Evolutionary conservation across 768 basidiomycete genomes (phyloP).

Genomic region (Rhizopogon vesiculosus): DNA sequence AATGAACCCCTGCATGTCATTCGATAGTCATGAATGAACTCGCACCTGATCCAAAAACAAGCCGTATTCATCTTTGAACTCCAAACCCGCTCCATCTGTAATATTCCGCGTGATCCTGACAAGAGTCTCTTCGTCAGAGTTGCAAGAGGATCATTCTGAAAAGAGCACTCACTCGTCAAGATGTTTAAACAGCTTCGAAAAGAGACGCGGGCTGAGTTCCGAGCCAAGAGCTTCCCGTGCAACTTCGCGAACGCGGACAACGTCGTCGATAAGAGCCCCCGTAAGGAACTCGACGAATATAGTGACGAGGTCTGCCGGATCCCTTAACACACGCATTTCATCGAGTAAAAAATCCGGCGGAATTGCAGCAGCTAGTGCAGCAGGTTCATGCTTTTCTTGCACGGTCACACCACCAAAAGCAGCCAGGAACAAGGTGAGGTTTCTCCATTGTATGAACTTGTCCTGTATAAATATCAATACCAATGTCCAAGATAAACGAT

Average conservation of each 20-base stretch:
- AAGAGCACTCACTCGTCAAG: slow-evolving; percentile 61
- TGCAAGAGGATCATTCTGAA: background rate
- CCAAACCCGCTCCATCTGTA: slow-evolving; percentile 40
- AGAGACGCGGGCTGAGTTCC: slow-evolving; percentile 71
- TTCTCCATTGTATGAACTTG: slow-evolving; percentile 78
- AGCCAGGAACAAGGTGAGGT: slow-evolving; percentile 73
- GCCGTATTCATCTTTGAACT: slow-evolving; percentile 31
- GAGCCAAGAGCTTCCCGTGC: slow-evolving; percentile 77
- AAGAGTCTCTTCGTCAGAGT: background rate
- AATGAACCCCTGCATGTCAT: slow-evolving; percentile 7
- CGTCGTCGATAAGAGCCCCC: slow-evolving; percentile 60
- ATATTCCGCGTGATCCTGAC: slow-evolving; percentile 49
- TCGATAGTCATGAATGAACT: background rate
- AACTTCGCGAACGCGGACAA: slow-evolving; percentile 66
- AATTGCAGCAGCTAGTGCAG: slow-evolving; percentile 49
- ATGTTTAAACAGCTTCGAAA: slow-evolving; percentile 60
- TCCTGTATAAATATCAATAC: slow-evolving; percentile 41
- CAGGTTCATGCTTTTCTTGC: slow-evolving; percentile 45
- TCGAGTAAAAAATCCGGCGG: slow-evolving; percentile 63
- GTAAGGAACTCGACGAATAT: slow-evolving; percentile 66
- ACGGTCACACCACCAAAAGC: slow-evolving; percentile 67
- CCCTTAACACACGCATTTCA: slow-evolving; percentile 58
- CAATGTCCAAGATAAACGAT: background rate
- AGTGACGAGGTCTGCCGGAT: slow-evolving; percentile 55
- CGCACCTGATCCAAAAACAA: slow-evolving; percentile 73